Conservation (phyloP, 2,329 filamentous ascomycete species). For the Aspergillus melleus region DNA sequence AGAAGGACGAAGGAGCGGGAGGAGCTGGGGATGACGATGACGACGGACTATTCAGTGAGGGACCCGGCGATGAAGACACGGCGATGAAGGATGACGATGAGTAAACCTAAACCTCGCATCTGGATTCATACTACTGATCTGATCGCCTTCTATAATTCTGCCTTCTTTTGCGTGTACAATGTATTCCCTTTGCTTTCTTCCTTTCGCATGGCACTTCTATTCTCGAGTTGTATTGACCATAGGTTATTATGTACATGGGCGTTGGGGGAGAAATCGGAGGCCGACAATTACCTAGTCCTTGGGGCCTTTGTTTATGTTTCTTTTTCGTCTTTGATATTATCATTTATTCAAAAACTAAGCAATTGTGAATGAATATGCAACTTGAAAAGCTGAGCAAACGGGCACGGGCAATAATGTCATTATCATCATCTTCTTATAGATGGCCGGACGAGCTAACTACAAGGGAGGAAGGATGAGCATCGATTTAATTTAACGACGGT, state of each 20-base stretch:
- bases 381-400: too few species aligned
- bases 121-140: background rate
- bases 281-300: background rate
- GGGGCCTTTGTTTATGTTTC: background rate
- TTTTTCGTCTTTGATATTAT: background rate
- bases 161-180: background rate
- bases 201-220: conserved; percentile 10
- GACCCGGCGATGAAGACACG: conserved; percentile 28
- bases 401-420: background rate
- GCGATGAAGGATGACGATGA: conserved; percentile 41
- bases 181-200: conserved; percentile 15
- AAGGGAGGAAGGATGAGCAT: background rate
- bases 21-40: conserved; percentile 25
- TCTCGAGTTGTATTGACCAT: background rate
- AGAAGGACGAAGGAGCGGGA: conserved; percentile 12
- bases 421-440: too few species aligned
- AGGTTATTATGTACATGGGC: conserved; percentile 1
- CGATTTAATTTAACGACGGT: background rate
- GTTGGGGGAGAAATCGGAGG: conserved; percentile 8
- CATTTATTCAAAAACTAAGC: too few species aligned
- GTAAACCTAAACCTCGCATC: background rate
- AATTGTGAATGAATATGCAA: too few species aligned
- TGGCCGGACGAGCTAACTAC: too few species aligned
- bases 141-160: background rate
- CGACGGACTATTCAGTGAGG: conserved; percentile 40